Evolutionary conservation across 495 filamentous ascomycete species (phyloP), one percentile per base, ranked within the genome.

Genomic region (Ascodesmis nigricans): DNA sequence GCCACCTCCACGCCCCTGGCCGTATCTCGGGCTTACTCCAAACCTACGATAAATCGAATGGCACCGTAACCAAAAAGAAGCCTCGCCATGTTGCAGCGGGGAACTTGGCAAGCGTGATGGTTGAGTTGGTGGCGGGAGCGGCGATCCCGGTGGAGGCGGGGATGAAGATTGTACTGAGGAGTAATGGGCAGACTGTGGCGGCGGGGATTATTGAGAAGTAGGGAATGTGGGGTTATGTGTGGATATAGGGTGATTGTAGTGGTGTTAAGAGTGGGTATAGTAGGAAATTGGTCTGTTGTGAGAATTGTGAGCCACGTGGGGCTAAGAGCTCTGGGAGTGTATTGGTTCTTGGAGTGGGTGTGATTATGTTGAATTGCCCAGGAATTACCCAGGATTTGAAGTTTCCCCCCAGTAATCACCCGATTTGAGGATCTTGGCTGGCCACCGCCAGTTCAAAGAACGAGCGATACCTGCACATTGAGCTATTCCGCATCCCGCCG

Each of bases 191-290:
- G 34, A 93, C 83, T 19, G 62, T 93, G 23, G 83, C 80, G 4
- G 83, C 82, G 20, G 84, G 84, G 14, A 59, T 91, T 41, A 53
- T 92, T 40, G 80, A 87, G 51, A 78, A 61, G 49, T 21, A n/a
- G n/a, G 2, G 17, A 7, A 14, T 11, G 10, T 25, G 23, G 23
- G 23, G 23, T 25, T 6, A n/a, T 25, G 6, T 25, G 23, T 25
- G 23, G 23, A 25, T 25, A 25, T 6, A 25, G 23, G 6, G 23
- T n/a, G 6, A n/a, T 25, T 25, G 23, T 25, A n/a, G 23, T 6
- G 23, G n/a, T n/a, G n/a, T n/a, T n/a, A n/a, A n/a, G 23, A 25
- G 23, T 25, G 23, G 23, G n/a, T 25, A 25, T 25, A n/a, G 23
- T 6, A n/a, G 23, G n/a, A 25, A n/a, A n/a, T 25, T 25, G n/a